Evolutionary conservation across 2,329 filamentous ascomycete species (phyloP).

Genomic region (Ascosphaera apis): DNA sequence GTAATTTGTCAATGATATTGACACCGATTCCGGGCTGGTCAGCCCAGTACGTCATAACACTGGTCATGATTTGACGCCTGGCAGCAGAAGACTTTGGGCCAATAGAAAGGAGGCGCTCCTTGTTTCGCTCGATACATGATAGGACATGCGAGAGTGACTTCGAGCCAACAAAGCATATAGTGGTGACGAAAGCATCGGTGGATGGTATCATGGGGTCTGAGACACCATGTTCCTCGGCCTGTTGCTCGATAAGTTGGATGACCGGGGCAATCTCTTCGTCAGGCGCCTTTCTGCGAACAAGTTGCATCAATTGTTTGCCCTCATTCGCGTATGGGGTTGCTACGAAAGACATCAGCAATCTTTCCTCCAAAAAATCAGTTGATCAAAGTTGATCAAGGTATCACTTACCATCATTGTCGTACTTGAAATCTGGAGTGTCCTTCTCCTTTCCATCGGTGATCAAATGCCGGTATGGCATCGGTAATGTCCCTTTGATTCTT

Average conservation of each 20-base stretch:
- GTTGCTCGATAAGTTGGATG: slow-evolving; percentile 59
- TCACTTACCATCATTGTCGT: slow-evolving; percentile 44
- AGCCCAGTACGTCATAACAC: slow-evolving; percentile 80
- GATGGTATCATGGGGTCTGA: slow-evolving; percentile 59
- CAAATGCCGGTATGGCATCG: slow-evolving; percentile 55
- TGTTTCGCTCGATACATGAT: slow-evolving; percentile 85
- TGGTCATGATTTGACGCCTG: slow-evolving; percentile 67
- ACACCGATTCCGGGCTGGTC: slow-evolving; percentile 81
- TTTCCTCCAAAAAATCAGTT: too few relatives aligned
- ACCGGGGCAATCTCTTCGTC: slow-evolving; percentile 71
- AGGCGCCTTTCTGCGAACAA: slow-evolving; percentile 62
- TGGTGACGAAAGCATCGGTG: slow-evolving; percentile 81
- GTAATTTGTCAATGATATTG: slow-evolving; percentile 82
- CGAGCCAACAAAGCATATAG: slow-evolving; percentile 77
- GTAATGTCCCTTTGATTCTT: slow-evolving; percentile 81
- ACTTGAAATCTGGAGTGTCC: slow-evolving; percentile 93
- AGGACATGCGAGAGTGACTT: slow-evolving; percentile 93
- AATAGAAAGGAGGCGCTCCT: slow-evolving; percentile 62
- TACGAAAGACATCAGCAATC: slow-evolving; percentile 15
- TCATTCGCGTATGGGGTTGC: slow-evolving; percentile 62
- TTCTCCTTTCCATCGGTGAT: slow-evolving; percentile 78
- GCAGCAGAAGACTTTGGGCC: slow-evolving; percentile 53
- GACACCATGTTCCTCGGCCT: slow-evolving; percentile 45
- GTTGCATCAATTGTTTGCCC: slow-evolving; percentile 55
- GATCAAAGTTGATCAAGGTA: background rate